These are phyloP conservation scores for Magnaporthales sp. DNA, from an alignment of 2,329 filamentous ascomycete genomes.

Conservation along the genomic window DNA sequence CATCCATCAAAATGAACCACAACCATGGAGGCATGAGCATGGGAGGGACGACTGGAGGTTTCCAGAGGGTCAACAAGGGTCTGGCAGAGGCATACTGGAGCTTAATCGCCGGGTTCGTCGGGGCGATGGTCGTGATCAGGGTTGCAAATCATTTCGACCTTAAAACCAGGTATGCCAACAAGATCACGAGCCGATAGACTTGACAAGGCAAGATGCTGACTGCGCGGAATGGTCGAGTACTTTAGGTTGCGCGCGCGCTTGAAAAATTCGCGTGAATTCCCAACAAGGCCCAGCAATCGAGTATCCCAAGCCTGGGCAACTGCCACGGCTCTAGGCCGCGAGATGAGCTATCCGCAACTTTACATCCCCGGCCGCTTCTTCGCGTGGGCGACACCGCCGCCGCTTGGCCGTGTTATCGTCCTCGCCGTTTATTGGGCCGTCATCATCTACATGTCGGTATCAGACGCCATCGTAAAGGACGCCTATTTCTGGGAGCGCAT, in stretches of 20 bases:
- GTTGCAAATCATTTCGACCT: constrained; percentile 33
- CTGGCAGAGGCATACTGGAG: constrained; percentile 53
- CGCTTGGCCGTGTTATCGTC: constrained; percentile 45
- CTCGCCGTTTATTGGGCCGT: constrained; percentile 50
- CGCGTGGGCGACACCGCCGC: constrained; percentile 49
- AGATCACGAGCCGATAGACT: background rate
- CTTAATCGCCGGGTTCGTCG: constrained; percentile 40
- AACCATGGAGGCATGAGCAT: constrained; percentile 10
- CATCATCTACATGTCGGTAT: constrained; percentile 47
- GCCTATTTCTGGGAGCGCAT: constrained; percentile 55
- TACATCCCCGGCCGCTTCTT: constrained; percentile 36
- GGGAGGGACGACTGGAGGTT: constrained; percentile 14
- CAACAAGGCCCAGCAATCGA: constrained; percentile 40
- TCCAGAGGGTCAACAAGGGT: constrained; percentile 36
- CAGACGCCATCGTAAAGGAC: constrained; percentile 39
- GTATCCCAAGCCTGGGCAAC: constrained; percentile 48
- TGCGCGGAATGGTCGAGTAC: constrained; percentile 15
- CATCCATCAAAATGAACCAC: constrained; percentile 6
- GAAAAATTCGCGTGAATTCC: constrained; percentile 34
- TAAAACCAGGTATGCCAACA: constrained; percentile 28
- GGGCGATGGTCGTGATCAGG: constrained; percentile 29
- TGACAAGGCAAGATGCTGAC: background rate
- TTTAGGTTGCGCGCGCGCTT: constrained; percentile 32
- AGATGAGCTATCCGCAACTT: constrained; percentile 46
- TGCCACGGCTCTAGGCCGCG: constrained; percentile 45